Evolutionary conservation across 2,329 filamentous ascomycete genomes (phyloP).

Genomic region (Aureobasidium melanogenum): DNA sequence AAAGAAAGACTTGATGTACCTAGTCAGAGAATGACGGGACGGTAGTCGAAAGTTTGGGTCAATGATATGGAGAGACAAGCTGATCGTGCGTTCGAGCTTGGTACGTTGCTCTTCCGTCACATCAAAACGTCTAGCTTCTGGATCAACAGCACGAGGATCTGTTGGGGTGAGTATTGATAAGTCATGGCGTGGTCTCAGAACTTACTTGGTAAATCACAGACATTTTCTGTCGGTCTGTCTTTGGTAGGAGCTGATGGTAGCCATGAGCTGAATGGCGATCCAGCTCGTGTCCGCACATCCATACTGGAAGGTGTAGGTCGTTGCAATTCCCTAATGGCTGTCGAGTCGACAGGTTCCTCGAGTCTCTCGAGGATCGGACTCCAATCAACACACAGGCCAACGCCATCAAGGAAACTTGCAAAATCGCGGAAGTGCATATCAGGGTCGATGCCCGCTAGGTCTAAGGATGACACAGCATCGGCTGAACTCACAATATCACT

Average conservation of each 20-base stretch:
- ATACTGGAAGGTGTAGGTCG: neutral
- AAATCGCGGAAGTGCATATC: neutral
- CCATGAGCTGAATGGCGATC: neutral
- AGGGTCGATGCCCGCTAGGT: neutral
- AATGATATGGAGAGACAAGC: conserved; percentile 20
- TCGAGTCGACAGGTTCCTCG: neutral
- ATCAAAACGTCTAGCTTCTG: neutral
- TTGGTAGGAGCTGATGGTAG: neutral
- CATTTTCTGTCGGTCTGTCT: neutral
- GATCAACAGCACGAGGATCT: neutral
- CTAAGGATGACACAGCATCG: neutral
- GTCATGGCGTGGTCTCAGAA: neutral
- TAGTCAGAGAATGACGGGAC: conserved; percentile 57
- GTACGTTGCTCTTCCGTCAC: neutral
- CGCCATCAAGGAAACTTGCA: neutral
- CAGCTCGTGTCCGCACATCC: neutral
- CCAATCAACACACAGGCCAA: neutral
- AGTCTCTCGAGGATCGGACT: neutral
- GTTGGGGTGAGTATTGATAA: neutral
- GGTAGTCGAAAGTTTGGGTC: conserved; percentile 50
- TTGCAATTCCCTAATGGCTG: neutral
- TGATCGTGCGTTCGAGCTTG: neutral
- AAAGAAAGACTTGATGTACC: conserved; percentile 63
- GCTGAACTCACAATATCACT: neutral
- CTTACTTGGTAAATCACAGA: neutral